phyloP scores from a whole-genome alignment of 768 basidiomycete genomes.

The Boletus rubropictus region DNA sequence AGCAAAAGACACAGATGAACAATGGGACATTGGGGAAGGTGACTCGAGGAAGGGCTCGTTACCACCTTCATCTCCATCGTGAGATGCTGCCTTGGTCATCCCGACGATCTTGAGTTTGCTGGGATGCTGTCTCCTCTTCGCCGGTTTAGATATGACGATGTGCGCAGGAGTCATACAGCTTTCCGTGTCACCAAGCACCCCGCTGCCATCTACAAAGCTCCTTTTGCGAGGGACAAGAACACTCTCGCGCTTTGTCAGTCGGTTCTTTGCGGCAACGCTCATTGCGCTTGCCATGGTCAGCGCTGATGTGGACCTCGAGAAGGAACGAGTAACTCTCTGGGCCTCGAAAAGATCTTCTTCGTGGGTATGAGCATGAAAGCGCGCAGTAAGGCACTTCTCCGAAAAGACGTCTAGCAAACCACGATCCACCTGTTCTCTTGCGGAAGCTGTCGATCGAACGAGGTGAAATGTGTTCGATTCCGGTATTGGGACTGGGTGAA shows the following conservation, averaged over 20 bases:
- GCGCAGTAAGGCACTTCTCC: slow-evolving; percentile 59
- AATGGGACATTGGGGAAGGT: slow-evolving; percentile 38
- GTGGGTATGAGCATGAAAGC: slow-evolving; percentile 56
- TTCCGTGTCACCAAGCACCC: slow-evolving; percentile 16
- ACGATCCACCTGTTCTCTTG: slow-evolving; percentile 68
- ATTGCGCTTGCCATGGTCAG: slow-evolving; percentile 55
- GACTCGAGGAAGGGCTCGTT: slow-evolving; percentile 24
- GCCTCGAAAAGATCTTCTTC: slow-evolving; percentile 62
- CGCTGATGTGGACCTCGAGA: slow-evolving; percentile 53
- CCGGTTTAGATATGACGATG: slow-evolving; percentile 7
- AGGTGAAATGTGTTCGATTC: slow-evolving; percentile 54
- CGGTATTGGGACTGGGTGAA: slow-evolving; percentile 47
- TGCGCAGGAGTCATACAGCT: not conserved
- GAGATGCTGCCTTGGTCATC: slow-evolving; percentile 14
- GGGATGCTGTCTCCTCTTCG: slow-evolving; percentile 20
- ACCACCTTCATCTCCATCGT: slow-evolving; percentile 23
- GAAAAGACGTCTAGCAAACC: slow-evolving; percentile 79
- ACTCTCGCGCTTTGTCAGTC: slow-evolving; percentile 63
- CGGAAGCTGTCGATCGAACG: slow-evolving; percentile 58
- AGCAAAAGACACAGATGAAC: slow-evolving; percentile 30
- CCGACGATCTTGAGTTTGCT: slow-evolving; percentile 29
- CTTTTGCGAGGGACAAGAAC: slow-evolving; percentile 58
- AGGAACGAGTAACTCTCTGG: slow-evolving; percentile 39
- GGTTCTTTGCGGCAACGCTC: slow-evolving; percentile 47
- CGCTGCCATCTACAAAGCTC: slow-evolving; percentile 36